Conservation (phyloP, 1,284 basidiomycete species). For the Apiotrichum akiyoshidainum region DNA sequence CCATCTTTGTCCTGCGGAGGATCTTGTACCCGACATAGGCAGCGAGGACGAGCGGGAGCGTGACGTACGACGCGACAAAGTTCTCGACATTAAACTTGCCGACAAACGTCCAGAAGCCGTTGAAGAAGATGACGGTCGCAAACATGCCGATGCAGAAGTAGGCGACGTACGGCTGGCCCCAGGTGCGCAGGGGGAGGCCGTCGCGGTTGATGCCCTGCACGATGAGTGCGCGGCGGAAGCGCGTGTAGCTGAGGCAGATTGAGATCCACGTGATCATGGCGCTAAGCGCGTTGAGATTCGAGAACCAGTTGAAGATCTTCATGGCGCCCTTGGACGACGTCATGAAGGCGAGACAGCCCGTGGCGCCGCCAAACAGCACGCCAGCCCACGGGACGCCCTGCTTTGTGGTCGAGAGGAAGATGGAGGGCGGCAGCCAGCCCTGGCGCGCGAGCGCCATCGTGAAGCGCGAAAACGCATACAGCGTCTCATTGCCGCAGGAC, state of each 20-base stretch:
- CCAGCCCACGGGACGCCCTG: conserved; percentile 64
- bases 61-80: conserved; percentile 26
- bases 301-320: conserved; percentile 68
- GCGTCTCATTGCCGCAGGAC: conserved; percentile 55
- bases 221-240: conserved; percentile 69
- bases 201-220: conserved; percentile 59
- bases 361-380: conserved; percentile 64
- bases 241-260: conserved; percentile 69
- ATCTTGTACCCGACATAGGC: conserved; percentile 14
- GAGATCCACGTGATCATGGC: conserved; percentile 73
- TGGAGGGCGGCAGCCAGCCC: conserved; percentile 56
- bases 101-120: conserved; percentile 2
- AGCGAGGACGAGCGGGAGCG: conserved; percentile 20
- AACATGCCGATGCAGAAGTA: conserved; percentile 10
- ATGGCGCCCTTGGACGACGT: conserved; percentile 57
- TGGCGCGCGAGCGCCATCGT: conserved; percentile 55
- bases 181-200: conserved; percentile 62
- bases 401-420: conserved; percentile 60
- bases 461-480: conserved; percentile 54
- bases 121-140: conserved; percentile 13
- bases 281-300: conserved; percentile 55
- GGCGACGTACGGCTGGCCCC: conserved; percentile 45
- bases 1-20: conserved; percentile 11
- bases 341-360: conserved; percentile 56
- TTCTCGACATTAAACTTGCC: neutral